Evolutionary conservation across 495 filamentous ascomycete genomes (phyloP), one percentile per base, ranked within the genome.

Genomic region (Schizothecium vesticola): DNA sequence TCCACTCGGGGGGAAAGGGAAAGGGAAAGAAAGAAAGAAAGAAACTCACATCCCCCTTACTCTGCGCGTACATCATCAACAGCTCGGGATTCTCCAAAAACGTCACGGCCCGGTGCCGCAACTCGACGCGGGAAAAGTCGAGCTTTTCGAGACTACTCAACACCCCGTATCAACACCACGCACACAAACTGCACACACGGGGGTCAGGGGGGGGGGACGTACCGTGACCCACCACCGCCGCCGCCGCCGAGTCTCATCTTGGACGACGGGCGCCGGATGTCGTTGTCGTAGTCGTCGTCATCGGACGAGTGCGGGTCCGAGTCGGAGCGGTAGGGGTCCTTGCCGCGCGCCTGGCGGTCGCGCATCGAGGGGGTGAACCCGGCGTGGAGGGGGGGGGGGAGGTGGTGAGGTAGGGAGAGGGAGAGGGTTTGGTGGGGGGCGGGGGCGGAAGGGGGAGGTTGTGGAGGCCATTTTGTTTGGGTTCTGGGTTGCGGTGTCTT

Each of bases 271-370:
- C 11, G 33, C 61, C 60, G 66, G 43, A 75, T 75, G 56, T 67
- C 59, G 24, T 73, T 75, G 43, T 63, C 71, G 61, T 67, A 61
- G 19, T 74, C 73, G 25, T 73, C 76, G 11, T 72, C 77, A 7
- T 73, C 73, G 8, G 26, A 28, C 24, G 74, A 73, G 28, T 31
- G 7, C 28, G 28, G 8, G 28, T 31, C 28, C 33, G 33, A 36
- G 59, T 59, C 70, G 13, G 68, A 68, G 28, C 71, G 59, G 74
- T 83, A 84, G 1, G 82, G 82, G 70, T 85, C 79, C 66, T 84
- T 85, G 23, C 83, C 83, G n/a, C 85, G 75, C 5, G 85, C 83
- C 72, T 87, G 85, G 7, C 80, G 78, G 70, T 86, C 82, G 64
- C 81, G 80, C 83, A 83, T 84, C 57, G 75, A 59, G 16, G 75